Base-by-base conservation (phyloP, 306 rosid species). In the Lupinus albus region DNA sequence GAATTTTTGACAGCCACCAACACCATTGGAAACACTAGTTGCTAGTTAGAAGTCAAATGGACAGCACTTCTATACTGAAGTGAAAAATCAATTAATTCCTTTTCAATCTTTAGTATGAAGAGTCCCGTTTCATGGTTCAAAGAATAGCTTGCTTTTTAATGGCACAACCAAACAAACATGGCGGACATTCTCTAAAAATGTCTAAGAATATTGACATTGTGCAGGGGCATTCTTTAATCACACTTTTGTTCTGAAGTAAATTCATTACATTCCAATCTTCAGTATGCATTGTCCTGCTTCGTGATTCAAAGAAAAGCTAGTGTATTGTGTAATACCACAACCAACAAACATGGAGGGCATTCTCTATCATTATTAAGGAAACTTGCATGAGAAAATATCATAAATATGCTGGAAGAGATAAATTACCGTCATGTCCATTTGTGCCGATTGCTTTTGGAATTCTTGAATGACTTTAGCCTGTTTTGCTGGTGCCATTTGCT, bases 401-500 rank as follows among this genome's bases (percentile, higher is more conserved):
- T 45, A 58, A 54, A 73, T 50, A 52, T 36, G 48, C n/a, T 11
- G 13, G 62, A 75, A 67, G 20, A 55, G 9, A 51, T 52, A 67
- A 71, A 48, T 85, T 89, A 92, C 98, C 86, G 98, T 92, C 95
- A 87, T 89, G 84, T 92, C 98, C 88, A 92, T 50, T 73, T 92
- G 98, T 62, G 98, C 89, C 0, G 98, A 88, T 80, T 92, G 95
- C 86, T 84, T 87, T 82, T 92, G 95, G 76, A 92, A 92, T 61
- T 92, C 96, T 48, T 21, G 58, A 13, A 92, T 89, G 82, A 92
- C 96, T 76, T 92, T 92, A 53, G 76, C 92, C 80, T 92, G 98
- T 78, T 92, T 92, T 68, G 96, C 80, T 4, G 98, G 98, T 54
- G 84, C 93, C 98, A 92, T 92, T 92, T 92, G 87, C 98, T 92